A percentile compares a stretch with the other conserved stretches of the same genome.
Conservation (phyloP, 1,139 yeast genomes). For the Kodamaea alishanica region DNA sequence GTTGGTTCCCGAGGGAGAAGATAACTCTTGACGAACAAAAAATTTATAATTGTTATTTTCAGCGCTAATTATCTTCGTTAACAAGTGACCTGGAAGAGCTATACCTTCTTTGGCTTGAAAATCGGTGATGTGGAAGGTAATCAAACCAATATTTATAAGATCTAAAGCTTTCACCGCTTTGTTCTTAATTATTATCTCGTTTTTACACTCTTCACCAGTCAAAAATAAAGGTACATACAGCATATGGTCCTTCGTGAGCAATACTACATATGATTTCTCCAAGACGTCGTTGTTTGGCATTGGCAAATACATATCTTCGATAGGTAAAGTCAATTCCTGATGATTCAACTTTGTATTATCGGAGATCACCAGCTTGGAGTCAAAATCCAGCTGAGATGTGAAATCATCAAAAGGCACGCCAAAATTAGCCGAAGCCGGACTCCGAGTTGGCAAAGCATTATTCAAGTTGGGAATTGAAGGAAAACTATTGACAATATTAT, state of each 20-base stretch:
- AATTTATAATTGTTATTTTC: slow-evolving; percentile 36
- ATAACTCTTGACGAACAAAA: slow-evolving; percentile 38
- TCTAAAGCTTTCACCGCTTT: slow-evolving; percentile 38
- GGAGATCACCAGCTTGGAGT: slow-evolving; percentile 3
- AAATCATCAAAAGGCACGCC: slow-evolving; percentile 4
- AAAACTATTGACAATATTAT: too few relatives aligned
- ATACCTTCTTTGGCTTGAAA: slow-evolving; percentile 63
- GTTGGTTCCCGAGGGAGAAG: slow-evolving; percentile 31
- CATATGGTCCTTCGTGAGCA: slow-evolving; percentile 60
- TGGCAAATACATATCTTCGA: slow-evolving; percentile 33
- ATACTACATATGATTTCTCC: slow-evolving; percentile 20
- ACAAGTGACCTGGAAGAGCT: slow-evolving; percentile 48
- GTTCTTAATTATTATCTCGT: slow-evolving; percentile 26
- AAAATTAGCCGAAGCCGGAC: slow-evolving; percentile 3
- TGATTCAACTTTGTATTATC: not conserved
- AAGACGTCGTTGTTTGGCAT: slow-evolving; percentile 10
- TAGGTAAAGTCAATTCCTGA: slow-evolving; percentile 4
- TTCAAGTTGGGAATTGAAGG: not conserved
- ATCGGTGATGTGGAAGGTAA: slow-evolving; percentile 67
- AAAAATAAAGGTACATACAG: slow-evolving; percentile 47
- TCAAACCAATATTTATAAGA: slow-evolving; percentile 35
- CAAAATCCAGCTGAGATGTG: not conserved
- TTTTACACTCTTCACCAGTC: slow-evolving; percentile 10
- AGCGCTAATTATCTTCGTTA: slow-evolving; percentile 29
- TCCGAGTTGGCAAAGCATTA: not conserved